Base-by-base conservation (phyloP, 495 filamentous ascomycete species). In the Penicillium parvum region DNA sequence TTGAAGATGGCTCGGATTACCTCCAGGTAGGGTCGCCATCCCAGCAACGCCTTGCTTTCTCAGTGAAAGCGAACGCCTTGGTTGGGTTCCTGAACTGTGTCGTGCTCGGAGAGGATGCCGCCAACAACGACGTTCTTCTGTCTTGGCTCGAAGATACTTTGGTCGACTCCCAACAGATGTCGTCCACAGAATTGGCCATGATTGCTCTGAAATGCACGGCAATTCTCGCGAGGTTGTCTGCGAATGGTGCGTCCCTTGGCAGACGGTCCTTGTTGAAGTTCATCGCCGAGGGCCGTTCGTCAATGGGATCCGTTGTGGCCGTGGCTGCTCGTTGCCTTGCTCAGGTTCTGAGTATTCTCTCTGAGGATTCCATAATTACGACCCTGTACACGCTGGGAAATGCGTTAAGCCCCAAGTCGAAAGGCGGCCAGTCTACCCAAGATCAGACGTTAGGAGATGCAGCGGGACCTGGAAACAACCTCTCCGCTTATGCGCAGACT, bases 311-410 rank as follows among this genome's bases (percentile, higher is more conserved):
- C 21, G 85, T 81, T 19, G 77, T 91, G 11, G 70, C 66, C 8
- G 74, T 90, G 19, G 92, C 90, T 23, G 88, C 89, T 4, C 79
- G 78, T 36, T 90, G 85, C 56, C 73, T 98, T 32, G 86, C 88
- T 3, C 85, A 80, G 40, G 73, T 94, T 36, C 66, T 97, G 37
- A 81, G 78, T 37, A 73, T 84, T 44, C 77, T 96, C 5, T 90
- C 94, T 4, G 84, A 94, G 53, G 92, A 98, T 73, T 83, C 87
- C 19, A 79, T 94, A 20, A 97, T 98, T 50, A 94, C 90, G 4
- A 96, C 89, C 2, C 69, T 98, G 7, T 97, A 97, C 64, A 90
- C 89, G 1, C 71, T 98, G 40, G 94, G 92, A 11, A 97, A 98
- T 61, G 83, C 92, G 7, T 63, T 98, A 20, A 92, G 88, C 55